phyloP scores from a whole-genome alignment of 2,329 filamentous ascomycete genomes.

The Didymosphaeria variabile region DNA sequence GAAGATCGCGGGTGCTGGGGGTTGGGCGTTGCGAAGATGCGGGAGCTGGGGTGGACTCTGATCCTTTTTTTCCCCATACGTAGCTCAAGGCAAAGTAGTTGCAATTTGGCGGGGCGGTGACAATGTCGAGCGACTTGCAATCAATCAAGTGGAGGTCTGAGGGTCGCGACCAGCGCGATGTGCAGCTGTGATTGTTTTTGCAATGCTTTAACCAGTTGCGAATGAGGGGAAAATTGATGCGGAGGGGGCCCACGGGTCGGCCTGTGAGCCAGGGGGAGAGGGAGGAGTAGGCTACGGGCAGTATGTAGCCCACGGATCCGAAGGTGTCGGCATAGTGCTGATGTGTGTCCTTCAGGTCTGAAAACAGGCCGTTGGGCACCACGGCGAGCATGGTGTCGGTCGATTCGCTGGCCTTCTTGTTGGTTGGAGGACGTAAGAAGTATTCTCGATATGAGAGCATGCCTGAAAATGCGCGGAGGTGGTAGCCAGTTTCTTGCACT shows the following conservation, averaged over 20 bases:
- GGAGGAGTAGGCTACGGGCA: constrained; percentile 14
- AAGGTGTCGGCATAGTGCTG: constrained; percentile 9
- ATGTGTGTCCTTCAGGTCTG: background rate
- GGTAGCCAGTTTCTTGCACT: constrained; percentile 7
- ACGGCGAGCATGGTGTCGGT: constrained; percentile 14
- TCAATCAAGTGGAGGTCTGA: constrained; percentile 10
- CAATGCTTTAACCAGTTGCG: constrained; percentile 11
- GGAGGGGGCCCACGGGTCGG: background rate
- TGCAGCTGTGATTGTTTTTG: constrained; percentile 15
- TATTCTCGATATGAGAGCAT: constrained; percentile 12
- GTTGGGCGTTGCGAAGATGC: background rate
- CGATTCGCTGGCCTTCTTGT: background rate
- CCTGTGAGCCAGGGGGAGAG: constrained; percentile 14
- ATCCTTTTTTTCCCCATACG: background rate
- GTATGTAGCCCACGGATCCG: constrained; percentile 11
- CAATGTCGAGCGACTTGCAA: constrained; percentile 9
- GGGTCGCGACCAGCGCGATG: constrained; percentile 11
- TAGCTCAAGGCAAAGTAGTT: constrained; percentile 13
- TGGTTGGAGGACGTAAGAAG: constrained; percentile 5
- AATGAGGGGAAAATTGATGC: constrained; percentile 8
- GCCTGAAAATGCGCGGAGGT: constrained; percentile 11
- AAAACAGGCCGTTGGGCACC: constrained; percentile 16
- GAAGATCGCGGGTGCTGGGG: background rate
- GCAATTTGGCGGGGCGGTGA: constrained; percentile 18
- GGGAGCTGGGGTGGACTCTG: background rate